Conservation (phyloP, 1,139 yeast species). For the Candida labiduridarum region DNA sequence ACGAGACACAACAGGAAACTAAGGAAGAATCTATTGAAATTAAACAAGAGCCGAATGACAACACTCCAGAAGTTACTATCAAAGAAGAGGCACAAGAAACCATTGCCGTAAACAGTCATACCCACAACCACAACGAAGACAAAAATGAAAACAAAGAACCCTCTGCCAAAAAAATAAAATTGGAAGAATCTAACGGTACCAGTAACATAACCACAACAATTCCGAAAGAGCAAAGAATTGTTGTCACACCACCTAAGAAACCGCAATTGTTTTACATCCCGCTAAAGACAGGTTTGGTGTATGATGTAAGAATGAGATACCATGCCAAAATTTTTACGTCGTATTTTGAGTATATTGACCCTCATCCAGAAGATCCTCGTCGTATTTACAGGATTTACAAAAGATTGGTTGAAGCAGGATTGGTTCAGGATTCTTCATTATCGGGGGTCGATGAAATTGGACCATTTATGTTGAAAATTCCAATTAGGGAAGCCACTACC, state of each 20-base stretch:
- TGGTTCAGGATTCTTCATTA: slow-evolving; percentile 77
- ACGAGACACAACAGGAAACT: neutral
- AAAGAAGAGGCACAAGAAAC: slow-evolving; percentile 2
- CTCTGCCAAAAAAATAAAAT: slow-evolving; percentile 14
- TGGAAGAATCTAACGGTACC: slow-evolving; percentile 11
- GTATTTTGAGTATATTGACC: slow-evolving; percentile 92
- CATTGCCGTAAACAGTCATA: neutral
- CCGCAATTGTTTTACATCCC: slow-evolving; percentile 69
- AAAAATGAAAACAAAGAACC: slow-evolving; percentile 7
- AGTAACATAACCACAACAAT: slow-evolving; percentile 1
- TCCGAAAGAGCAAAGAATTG: slow-evolving; percentile 21
- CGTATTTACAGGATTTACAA: slow-evolving; percentile 93
- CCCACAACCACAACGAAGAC: neutral
- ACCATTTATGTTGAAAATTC: slow-evolving; percentile 85
- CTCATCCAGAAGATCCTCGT: slow-evolving; percentile 99
- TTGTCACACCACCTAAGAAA: slow-evolving; percentile 55
- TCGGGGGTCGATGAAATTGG: slow-evolving; percentile 85
- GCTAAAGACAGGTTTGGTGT: slow-evolving; percentile 88
- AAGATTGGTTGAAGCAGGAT: slow-evolving; percentile 90
- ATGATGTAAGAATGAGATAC: slow-evolving; percentile 96
- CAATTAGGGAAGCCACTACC: slow-evolving; percentile 83
- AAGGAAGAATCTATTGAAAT: slow-evolving; percentile 4
- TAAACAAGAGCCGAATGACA: slow-evolving; percentile 3
- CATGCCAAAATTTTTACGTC: slow-evolving; percentile 94
- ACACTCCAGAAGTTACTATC: neutral